Percentiles rank a stretch among this genome's conserved stretches.
Evolutionary conservation across 2,329 filamentous ascomycete genomes (phyloP).

Genomic region (Fonsecaea multimorphosa): DNA sequence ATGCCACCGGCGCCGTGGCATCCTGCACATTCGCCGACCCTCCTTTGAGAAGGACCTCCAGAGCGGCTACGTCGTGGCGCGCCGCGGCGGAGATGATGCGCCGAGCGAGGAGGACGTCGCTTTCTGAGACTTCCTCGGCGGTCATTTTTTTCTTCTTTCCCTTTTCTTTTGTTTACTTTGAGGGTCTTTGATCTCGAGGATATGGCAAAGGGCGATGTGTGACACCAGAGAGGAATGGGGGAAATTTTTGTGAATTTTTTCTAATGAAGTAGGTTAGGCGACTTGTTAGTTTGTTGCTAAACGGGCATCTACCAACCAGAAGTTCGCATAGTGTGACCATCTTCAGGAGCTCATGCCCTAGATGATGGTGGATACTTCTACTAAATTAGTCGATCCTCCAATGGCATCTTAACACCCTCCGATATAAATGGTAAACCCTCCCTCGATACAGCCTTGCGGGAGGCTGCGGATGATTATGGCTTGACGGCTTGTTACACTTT

Average conservation of each 20-base stretch:
- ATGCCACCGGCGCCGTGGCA: neutral
- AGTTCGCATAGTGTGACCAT: neutral
- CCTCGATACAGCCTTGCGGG: neutral
- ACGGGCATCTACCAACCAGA: neutral
- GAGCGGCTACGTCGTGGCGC: conserved; percentile 13
- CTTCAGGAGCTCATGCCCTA: neutral
- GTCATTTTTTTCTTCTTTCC: neutral
- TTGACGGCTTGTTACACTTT: neutral
- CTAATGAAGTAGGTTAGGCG: neutral
- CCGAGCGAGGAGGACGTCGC: conserved; percentile 16
- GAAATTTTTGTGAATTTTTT: neutral
- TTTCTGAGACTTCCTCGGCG: conserved; percentile 7
- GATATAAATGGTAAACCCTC: too few species aligned
- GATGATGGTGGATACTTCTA: neutral
- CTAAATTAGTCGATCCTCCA: neutral
- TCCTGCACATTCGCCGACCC: conserved; percentile 17
- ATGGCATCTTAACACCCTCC: neutral
- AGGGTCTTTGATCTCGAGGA: neutral
- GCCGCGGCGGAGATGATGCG: conserved; percentile 19
- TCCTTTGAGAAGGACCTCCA: conserved; percentile 12
- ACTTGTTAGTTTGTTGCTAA: neutral
- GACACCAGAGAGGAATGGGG: too few species aligned
- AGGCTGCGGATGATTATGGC: neutral
- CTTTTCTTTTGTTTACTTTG: neutral
- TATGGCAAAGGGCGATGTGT: neutral